phyloP scores from a whole-genome alignment of 331 rosid species.

The Stylosanthes scabra region DNA sequence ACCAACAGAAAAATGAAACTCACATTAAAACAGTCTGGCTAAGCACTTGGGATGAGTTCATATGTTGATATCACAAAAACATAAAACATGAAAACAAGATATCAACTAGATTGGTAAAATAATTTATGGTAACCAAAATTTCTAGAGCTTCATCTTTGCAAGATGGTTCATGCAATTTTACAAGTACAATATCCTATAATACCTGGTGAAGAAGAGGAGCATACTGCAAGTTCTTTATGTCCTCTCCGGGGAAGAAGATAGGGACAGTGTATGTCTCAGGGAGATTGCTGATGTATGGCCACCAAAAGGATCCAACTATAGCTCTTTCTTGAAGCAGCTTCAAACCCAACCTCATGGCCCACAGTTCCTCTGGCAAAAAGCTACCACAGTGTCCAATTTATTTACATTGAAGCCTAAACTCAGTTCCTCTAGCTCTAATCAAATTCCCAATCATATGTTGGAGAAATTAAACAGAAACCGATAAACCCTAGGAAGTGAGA shows the following conservation, averaged over 20 bases:
- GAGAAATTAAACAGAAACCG: too few species aligned
- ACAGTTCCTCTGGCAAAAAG: slow-evolving; percentile 98
- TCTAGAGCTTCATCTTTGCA: slow-evolving; percentile 1
- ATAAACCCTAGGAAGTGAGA: neutral
- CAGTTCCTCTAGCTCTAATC: slow-evolving; percentile 36
- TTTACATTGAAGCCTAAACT: slow-evolving; percentile 78
- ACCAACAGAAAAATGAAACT: slow-evolving; percentile 29
- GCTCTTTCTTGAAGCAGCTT: slow-evolving; percentile 96
- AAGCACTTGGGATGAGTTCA: slow-evolving; percentile 15
- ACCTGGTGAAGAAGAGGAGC: slow-evolving; percentile 99
- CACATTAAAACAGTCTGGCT: neutral
- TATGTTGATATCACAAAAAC: slow-evolving; percentile 1
- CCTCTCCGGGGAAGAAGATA: slow-evolving; percentile 86
- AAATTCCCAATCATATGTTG: neutral
- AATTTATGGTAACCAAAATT: neutral
- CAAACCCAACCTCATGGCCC: slow-evolving; percentile 97
- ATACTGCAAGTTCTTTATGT: slow-evolving; percentile 90
- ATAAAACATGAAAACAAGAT: neutral
- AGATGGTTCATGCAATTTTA: neutral
- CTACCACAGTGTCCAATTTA: slow-evolving; percentile 89
- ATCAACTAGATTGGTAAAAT: neutral
- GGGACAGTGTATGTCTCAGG: slow-evolving; percentile 79
- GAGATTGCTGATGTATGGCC: slow-evolving; percentile 92
- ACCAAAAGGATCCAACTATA: slow-evolving; percentile 92
- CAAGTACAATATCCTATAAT: neutral